Evolutionary conservation across 1,284 basidiomycete species (phyloP), one percentile per base, ranked within the genome.

Genomic region (Phlebopus sp.): DNA sequence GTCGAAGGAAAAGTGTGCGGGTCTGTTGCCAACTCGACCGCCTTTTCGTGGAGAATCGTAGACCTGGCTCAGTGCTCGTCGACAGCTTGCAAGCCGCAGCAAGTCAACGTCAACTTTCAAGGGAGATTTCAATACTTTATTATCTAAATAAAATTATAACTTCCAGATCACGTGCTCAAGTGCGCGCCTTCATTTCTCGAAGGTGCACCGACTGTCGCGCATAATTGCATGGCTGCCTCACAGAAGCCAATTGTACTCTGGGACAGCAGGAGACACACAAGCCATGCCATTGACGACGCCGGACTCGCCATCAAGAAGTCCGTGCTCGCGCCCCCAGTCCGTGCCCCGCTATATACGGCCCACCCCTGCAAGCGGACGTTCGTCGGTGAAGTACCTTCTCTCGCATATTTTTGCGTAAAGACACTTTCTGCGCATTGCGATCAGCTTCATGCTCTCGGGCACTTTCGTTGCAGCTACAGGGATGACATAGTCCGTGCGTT

Each of bases 401-500:
- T 78, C 30, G 44, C 60, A 5, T 69, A 66, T 37, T 68, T 75
- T 49, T 76, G 71, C 51, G 57, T 79, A 10, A 55, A 52, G 36
- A 55, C 52, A 14, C 64, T 79, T 27, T 51, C 65, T 0, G 55
- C 59, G 23, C 63, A 60, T 48, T 66, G 73, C 1, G 73, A 79
- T 36, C 59, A 69, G 19, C 40, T 79, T 7, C 58, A 70, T 52
- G 15, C 53, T 8, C 40, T 68, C 5, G 71, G 68, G 0, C 25
- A 44, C 11, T 54, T 56, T 2, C 63, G 65, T 25, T 15, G 73
- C 2, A 51, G 38, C 29, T 73, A 71, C 53, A 53, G 61, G 35
- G 61, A 62, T 34, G 68, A 73, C 54, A 50, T 74, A 34, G 56
- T 76, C 3, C 66, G 60, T 11, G 60, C 69, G 5, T 61, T 76